Conservation (phyloP, 2,329 filamentous ascomycete species). For the Pleoardoris graminearum region DNA sequence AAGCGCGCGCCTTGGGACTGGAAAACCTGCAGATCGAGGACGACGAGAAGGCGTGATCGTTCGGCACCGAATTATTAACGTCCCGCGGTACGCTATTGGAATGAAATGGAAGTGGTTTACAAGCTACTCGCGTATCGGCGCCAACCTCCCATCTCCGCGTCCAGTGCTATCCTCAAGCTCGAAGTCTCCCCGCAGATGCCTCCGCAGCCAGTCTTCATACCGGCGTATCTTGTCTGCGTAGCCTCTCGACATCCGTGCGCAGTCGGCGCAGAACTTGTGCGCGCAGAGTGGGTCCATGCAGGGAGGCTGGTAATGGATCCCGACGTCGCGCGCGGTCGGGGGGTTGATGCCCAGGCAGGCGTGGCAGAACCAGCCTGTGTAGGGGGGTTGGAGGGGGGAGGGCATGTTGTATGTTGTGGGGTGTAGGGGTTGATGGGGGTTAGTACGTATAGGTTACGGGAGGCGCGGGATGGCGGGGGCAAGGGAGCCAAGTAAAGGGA, state of each 20-base stretch:
- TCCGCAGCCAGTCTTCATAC: not conserved
- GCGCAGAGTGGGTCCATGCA: not conserved
- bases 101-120: too few species aligned
- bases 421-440: not conserved
- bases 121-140: too few species aligned
- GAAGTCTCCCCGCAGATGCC: not conserved
- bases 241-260: not conserved
- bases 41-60: constrained; percentile 7
- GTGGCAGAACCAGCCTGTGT: not conserved
- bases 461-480: too few species aligned
- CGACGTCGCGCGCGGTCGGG: not conserved
- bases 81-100: too few species aligned
- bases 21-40: constrained; percentile 30
- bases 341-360: not conserved
- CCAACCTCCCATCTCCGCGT: not conserved
- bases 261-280: not conserved
- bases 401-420: not conserved
- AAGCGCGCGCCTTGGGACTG: constrained; percentile 13
- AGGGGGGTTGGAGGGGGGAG: not conserved
- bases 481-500: too few species aligned
- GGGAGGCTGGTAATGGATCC: not conserved
- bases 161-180: not conserved
- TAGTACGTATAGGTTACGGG: not conserved
- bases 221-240: not conserved
- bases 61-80: too few species aligned